phyloP scores from a whole-genome alignment of 2,329 filamentous ascomycete species.

The Hypomyces rosellus region DNA sequence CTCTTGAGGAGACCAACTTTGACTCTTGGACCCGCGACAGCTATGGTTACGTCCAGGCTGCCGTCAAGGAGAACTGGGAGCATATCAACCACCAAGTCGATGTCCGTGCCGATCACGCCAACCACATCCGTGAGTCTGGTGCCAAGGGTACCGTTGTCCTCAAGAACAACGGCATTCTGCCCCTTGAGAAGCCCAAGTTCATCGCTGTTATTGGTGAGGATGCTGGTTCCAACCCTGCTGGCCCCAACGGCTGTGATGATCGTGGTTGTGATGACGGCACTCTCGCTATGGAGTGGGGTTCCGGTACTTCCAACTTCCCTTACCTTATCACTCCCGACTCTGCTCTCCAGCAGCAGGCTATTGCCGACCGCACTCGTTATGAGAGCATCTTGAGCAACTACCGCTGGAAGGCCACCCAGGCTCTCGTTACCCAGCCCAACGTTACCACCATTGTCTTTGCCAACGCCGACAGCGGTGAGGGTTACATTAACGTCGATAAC shows the following conservation, averaged over 20 bases:
- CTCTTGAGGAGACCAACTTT: constrained; percentile 64
- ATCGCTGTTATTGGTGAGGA: constrained; percentile 78
- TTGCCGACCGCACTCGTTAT: constrained; percentile 51
- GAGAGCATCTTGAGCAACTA: constrained; percentile 65
- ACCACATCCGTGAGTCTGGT: constrained; percentile 67
- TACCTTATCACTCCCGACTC: constrained; percentile 70
- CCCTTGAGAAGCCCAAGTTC: constrained; percentile 71
- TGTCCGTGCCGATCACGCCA: constrained; percentile 69
- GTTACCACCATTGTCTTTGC: constrained; percentile 80
- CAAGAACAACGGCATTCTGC: constrained; percentile 75
- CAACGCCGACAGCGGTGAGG: constrained; percentile 81
- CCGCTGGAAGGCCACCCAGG: constrained; percentile 53
- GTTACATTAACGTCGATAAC: constrained; percentile 73
- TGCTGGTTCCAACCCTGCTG: constrained; percentile 65
- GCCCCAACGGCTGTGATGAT: constrained; percentile 74
- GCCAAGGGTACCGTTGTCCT: constrained; percentile 80
- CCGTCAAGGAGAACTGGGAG: constrained; percentile 54
- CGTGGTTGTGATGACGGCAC: constrained; percentile 55
- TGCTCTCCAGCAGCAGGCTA: constrained; percentile 58
- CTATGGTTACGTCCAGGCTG: constrained; percentile 61
- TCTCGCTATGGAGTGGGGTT: constrained; percentile 74
- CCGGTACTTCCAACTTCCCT: constrained; percentile 65
- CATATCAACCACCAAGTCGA: constrained; percentile 77
- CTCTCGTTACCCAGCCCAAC: constrained; percentile 54
- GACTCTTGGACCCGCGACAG: constrained; percentile 80